Base-by-base conservation (phyloP, 192 early-diverging fungal species). In the Backusella australiensis region DNA sequence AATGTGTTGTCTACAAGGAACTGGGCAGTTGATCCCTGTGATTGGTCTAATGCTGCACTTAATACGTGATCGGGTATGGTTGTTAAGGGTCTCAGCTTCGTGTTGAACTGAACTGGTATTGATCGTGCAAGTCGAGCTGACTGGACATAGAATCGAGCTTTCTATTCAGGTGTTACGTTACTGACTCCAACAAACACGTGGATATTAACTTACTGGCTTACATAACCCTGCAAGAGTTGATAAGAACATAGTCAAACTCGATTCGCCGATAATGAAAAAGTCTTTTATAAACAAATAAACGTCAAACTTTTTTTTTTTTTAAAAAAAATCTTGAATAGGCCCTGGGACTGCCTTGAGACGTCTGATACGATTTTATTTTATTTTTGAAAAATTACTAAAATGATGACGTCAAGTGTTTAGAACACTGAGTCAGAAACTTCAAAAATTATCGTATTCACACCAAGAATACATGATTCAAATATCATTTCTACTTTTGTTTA, bases 41-140 rank as follows among this genome's bases (percentile, higher is more conserved):
- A 83, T 67, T 80, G 82, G 14, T 77, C 71, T 5, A 83, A 35
- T 6, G 82, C 82, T 19, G 75, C 82, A 1, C 63, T 52, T 26
- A 79, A 38, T 5, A 79, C 34, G 23, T 63, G n/a, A 35, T 72
- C 71, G 59, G 35, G 68, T 34, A 23, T 72, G 39, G 15, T 72
- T 63, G 56, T 63, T 23, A 63, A 63, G 26, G 56, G 56, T 63
- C 56, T 26, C 1, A 63, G 23, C 23, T 23, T 29, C 29, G 56
- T 29, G 12, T n/a, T 29, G 26, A 63, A 11, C 7, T 63, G 23
- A 9, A 29, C 11, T 29, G 21, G 56, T 63, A 63, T 63, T 63
- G 56, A 23, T 29, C 56, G 56, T 63, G 56, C n/a, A 29, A 63
- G 56, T 63, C 56, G 56, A 26, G 11, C 56, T 26, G 56, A 26